Base-by-base conservation (phyloP, 495 filamentous ascomycete species). In the Astrocystis sublimbata region DNA sequence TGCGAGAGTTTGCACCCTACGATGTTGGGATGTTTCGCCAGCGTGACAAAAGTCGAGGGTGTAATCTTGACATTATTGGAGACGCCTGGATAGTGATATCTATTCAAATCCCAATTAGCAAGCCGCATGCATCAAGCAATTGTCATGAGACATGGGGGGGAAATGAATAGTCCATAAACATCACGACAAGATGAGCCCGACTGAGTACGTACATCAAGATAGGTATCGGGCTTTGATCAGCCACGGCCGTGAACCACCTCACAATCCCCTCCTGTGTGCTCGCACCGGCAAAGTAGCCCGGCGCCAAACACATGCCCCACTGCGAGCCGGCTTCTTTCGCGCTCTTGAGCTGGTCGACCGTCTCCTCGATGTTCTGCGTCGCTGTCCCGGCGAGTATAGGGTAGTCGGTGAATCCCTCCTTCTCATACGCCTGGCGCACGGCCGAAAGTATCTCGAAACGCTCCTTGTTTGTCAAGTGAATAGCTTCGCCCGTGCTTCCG, bases 1-100 rank as follows among this genome's bases (percentile, higher is more conserved):
- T 89, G 86, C 5, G 85, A 88, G 68, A 89, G 84, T 74, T 89
- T 89, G 72, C 83, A 85, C 38, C 86, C 87, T 1, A 88, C 85
- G 55, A 89, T 86, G 53, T 85, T 86, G 15, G 77, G 76, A 65
- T 88, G 80, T 24, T 73, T 67, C 1, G 86, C 81, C 19, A 89
- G 76, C 4, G 62, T 66, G 23, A 74, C 78, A 67, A 85, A 85
- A 9, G 81, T 87, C 26, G 81, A 74, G 4, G 86, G 82, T 12
- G 76, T 64, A 50, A 88, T 75, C 31, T 76, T 74, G 51, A 88
- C 75, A 51, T 82, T 80, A 69, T 89, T 89, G 0, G 82, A 85
- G 6, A 89, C 87, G 17, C 82, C 84, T 0, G 87, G 86, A 67
- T 88, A 89, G 69, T 89, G 83, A 67, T 89, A 89, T 61, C 81